phyloP scores from a whole-genome alignment of 2,329 filamentous ascomycete genomes.

The Plectosphaerella sp. region DNA sequence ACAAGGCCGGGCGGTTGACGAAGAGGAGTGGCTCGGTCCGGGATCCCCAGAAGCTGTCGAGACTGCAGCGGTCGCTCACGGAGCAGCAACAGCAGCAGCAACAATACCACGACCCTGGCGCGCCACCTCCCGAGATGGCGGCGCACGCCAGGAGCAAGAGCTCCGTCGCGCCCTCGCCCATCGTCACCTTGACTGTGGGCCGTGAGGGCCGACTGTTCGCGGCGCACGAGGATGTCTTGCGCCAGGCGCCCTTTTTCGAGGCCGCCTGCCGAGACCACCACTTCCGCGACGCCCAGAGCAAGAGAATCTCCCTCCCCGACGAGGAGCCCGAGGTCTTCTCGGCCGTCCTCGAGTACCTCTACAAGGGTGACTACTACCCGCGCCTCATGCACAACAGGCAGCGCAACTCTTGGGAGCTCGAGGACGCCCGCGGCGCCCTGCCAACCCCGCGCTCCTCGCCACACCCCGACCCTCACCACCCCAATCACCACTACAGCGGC shows the following conservation, averaged over 20 bases:
- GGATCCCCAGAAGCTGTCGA: conserved; percentile 76
- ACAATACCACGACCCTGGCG: conserved; percentile 22
- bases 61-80: conserved; percentile 80
- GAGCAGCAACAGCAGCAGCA: conserved; percentile 39
- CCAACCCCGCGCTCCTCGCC: conserved; percentile 44
- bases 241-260: conserved; percentile 79
- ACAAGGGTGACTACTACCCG: conserved; percentile 95
- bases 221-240: conserved; percentile 88
- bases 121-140: conserved; percentile 45
- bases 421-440: conserved; percentile 50
- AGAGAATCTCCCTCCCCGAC: conserved; percentile 67
- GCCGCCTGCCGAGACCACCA: conserved; percentile 61
- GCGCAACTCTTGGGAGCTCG: conserved; percentile 84
- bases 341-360: conserved; percentile 91
- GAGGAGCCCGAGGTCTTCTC: conserved; percentile 92
- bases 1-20: conserved; percentile 83
- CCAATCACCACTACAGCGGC: conserved; percentile 25
- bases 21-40: conserved; percentile 56
- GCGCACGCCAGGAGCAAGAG: conserved; percentile 18
- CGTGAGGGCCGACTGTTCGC: conserved; percentile 85
- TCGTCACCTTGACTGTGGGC: conserved; percentile 83
- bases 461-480: conserved; percentile 36
- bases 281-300: conserved; percentile 71
- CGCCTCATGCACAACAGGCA: conserved; percentile 83
- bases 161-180: conserved; percentile 54